Evolutionary conservation across 192 early-diverging fungal species (phyloP), one percentile per base, ranked within the genome.

Genomic region (Entophlyctis luteolus): DNA sequence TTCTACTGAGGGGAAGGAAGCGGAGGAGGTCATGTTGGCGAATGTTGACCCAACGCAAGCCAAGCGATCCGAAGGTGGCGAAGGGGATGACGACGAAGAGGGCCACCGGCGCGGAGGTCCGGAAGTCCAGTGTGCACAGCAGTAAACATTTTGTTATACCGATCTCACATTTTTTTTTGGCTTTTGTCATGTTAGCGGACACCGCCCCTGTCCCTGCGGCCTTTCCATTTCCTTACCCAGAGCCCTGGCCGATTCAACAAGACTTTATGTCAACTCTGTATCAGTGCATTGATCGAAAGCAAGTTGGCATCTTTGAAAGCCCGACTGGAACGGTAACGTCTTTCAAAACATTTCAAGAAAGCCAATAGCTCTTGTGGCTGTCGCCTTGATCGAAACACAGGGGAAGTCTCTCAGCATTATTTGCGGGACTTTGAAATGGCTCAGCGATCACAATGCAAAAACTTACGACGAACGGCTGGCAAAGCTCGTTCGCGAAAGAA

Each of bases 91-190:
- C 12, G 70, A 71, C 23, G 68, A 59, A 16, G 55, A 66, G 27
- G 84, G 84, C 2, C 88, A 92, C n/a, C 90, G 93, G 47, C 47
- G 54, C 16, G 10, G n/a, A 12, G 55, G 58, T 12, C 88, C 91
- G 35, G 84, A 82, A 6, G 93, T 98, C 62, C 93, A 98, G 84
- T 98, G 95, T 77, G 93, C 95, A 39, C 91, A 94, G 81, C 95
- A 98, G 84, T 66, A 66, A 31, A 33, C n/a, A n/a, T n/a, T n/a
- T n/a, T n/a, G n/a, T n/a, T n/a, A n/a, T n/a, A n/a, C n/a, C n/a
- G n/a, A n/a, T n/a, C n/a, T n/a, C n/a, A n/a, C n/a, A n/a, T n/a
- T n/a, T n/a, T n/a, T n/a, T n/a, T n/a, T n/a, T n/a, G n/a, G n/a
- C n/a, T n/a, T n/a, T n/a, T n/a, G n/a, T n/a, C n/a, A 45, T 45